Evolutionary conservation across 2,329 filamentous ascomycete species (phyloP).

Genomic region (Sporothrix luriei): DNA sequence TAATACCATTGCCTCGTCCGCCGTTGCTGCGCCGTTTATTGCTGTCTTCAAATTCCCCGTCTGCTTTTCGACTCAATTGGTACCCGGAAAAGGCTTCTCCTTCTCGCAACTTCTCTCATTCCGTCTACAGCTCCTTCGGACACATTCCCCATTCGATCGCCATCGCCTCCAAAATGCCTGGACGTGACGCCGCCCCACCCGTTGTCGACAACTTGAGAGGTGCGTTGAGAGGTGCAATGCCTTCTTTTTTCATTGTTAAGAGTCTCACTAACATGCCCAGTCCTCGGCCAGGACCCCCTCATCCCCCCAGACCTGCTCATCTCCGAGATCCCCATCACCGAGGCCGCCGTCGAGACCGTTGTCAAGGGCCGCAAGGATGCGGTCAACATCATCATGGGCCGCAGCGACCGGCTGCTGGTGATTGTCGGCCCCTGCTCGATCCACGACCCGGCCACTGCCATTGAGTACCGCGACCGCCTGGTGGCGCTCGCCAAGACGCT

Average conservation of each 20-base stretch:
- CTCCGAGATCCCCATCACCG: constrained; percentile 76
- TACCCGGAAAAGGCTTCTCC: not conserved
- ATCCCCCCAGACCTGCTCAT: constrained; percentile 86
- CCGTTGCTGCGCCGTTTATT: not conserved
- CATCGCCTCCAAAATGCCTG: constrained; percentile 45
- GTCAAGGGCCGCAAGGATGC: constrained; percentile 69
- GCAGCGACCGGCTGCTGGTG: constrained; percentile 85
- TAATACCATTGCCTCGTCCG: constrained; percentile 21
- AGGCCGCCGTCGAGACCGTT: constrained; percentile 66
- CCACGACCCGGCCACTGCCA: constrained; percentile 84
- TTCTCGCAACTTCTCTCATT: not conserved
- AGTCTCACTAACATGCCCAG: constrained; percentile 49
- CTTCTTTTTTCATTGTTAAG: not conserved
- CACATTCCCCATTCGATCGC: constrained; percentile 19
- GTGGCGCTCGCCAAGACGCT: constrained; percentile 78
- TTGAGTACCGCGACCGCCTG: constrained; percentile 84
- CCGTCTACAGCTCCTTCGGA: not conserved
- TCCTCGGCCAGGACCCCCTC: constrained; percentile 90
- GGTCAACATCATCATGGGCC: constrained; percentile 74
- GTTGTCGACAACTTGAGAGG: constrained; percentile 51
- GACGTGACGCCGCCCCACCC: constrained; percentile 47
- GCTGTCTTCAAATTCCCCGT: not conserved
- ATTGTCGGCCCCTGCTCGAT: constrained; percentile 96
- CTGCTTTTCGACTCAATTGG: not conserved
- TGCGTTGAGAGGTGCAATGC: constrained; percentile 32